Conservation (phyloP, 345 rosid species). For the Dovyalis caffra region DNA sequence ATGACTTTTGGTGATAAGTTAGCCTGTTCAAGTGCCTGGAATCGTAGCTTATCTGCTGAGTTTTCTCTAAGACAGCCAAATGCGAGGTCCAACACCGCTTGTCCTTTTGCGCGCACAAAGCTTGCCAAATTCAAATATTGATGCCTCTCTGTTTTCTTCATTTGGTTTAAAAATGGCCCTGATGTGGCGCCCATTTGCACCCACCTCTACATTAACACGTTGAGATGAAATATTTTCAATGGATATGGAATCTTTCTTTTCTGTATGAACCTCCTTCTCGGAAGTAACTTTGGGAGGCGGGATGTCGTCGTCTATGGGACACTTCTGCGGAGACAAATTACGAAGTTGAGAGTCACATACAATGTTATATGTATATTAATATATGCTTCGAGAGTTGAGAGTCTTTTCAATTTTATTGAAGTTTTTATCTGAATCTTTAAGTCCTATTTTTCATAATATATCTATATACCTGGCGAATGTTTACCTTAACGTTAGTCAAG, state of each 20-base stretch:
- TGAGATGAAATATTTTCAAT: not conserved
- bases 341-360: no score
- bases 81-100: conserved; percentile 40
- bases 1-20: no score
- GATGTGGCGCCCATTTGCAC: no score
- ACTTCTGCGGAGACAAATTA: conserved; percentile 35
- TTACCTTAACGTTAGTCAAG: conserved; percentile 58
- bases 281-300: conserved; percentile 14
- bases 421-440: not conserved
- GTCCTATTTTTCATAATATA: no score
- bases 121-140: not conserved
- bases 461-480: not conserved
- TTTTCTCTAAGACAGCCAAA: no score
- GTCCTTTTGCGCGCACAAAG: conserved; percentile 31
- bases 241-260: not conserved
- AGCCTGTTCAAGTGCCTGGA: no score
- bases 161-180: no score
- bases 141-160: no score
- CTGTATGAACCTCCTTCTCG: not conserved
- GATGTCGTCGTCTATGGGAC: conserved; percentile 51
- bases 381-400: no score
- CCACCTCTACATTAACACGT: not conserved
- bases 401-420: no score
- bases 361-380: no score
- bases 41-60: no score